A percentile compares a stretch with the other conserved stretches of the same genome.
Conservation (phyloP, 768 basidiomycete genomes). For the Termitomyces sp. region DNA sequence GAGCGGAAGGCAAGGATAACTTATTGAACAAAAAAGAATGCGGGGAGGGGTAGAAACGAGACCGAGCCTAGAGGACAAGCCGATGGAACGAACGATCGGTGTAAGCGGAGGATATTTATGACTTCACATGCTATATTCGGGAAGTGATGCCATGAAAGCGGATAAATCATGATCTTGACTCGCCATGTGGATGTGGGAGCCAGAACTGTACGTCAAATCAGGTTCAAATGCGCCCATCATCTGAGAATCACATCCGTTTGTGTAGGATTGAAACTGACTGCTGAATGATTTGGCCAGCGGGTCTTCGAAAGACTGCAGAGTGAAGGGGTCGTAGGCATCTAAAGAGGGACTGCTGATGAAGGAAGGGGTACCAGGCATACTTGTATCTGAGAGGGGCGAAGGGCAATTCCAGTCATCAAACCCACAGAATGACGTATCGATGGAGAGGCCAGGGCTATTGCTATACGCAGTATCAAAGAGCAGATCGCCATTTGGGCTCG, state of each 20-base stretch:
- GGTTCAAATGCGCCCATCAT: constrained; percentile 11
- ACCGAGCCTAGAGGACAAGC: background rate
- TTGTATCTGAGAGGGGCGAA: constrained; percentile 30
- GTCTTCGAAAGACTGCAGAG: constrained; percentile 26
- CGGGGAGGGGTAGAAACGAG: background rate
- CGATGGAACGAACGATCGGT: background rate
- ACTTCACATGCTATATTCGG: constrained; percentile 23
- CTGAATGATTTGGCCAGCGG: constrained; percentile 22
- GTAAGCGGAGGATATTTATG: constrained; percentile 5
- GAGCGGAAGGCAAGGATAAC: background rate
- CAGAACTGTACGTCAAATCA: constrained; percentile 15
- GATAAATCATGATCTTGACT: constrained; percentile 27
- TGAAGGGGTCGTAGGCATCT: constrained; percentile 22
- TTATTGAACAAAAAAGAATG: constrained; percentile 5
- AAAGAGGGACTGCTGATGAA: constrained; percentile 24
- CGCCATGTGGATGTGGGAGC: constrained; percentile 18
- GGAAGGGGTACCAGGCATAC: constrained; percentile 36
- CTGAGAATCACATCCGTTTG: constrained; percentile 13
- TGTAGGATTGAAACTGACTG: constrained; percentile 17
- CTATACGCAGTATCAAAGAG: constrained; percentile 5
- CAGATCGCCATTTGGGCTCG: constrained; percentile 13
- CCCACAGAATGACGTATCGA: constrained; percentile 31
- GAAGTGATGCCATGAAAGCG: constrained; percentile 29
- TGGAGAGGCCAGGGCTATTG: constrained; percentile 24
- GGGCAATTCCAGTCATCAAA: constrained; percentile 39